Evolutionary conservation across 1,139 yeast genomes (phyloP).

Genomic region (Blastobotrys proliferans): DNA sequence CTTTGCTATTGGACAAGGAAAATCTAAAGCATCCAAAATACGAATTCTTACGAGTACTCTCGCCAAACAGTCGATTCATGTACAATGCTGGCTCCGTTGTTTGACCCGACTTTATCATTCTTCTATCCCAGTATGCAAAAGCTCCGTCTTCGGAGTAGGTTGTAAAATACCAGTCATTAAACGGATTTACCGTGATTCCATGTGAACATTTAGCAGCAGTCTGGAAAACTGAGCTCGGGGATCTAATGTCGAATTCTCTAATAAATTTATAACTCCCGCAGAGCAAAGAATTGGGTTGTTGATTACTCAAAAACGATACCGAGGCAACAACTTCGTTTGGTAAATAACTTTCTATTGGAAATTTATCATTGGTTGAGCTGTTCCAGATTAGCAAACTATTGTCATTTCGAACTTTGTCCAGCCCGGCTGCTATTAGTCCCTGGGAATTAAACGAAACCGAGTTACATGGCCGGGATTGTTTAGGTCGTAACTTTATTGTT

Average conservation of each 20-base stretch:
- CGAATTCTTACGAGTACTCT: slow-evolving; percentile 36
- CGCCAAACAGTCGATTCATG: slow-evolving; percentile 65
- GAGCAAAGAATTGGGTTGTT: slow-evolving; percentile 51
- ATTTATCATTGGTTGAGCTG: slow-evolving; percentile 17
- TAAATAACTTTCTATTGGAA: slow-evolving; percentile 56
- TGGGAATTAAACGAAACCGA: slow-evolving; percentile 62
- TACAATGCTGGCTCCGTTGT: slow-evolving; percentile 53
- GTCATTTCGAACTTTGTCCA: slow-evolving; percentile 77
- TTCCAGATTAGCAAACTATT: slow-evolving; percentile 80
- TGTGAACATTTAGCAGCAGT: slow-evolving; percentile 71
- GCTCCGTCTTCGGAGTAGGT: slow-evolving; percentile 83
- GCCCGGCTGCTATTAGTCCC: slow-evolving; percentile 70
- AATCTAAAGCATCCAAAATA: slow-evolving; percentile 61
- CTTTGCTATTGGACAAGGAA: slow-evolving; percentile 64
- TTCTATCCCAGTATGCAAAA: slow-evolving; percentile 80
- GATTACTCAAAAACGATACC: slow-evolving; percentile 61
- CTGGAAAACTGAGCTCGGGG: slow-evolving; percentile 67
- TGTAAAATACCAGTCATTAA: slow-evolving; percentile 59
- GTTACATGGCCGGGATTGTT: slow-evolving; percentile 72
- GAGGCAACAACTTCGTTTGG: slow-evolving; percentile 75
- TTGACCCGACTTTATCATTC: slow-evolving; percentile 46
- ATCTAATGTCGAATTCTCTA: slow-evolving; percentile 72
- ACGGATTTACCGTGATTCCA: slow-evolving; percentile 67
- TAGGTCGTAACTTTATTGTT: slow-evolving; percentile 51
- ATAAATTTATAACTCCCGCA: slow-evolving; percentile 77